These are phyloP conservation scores for Kwoniella newhampshirensis DNA, from an alignment of 768 basidiomycete genomes.

Conservation along the genomic window DNA sequence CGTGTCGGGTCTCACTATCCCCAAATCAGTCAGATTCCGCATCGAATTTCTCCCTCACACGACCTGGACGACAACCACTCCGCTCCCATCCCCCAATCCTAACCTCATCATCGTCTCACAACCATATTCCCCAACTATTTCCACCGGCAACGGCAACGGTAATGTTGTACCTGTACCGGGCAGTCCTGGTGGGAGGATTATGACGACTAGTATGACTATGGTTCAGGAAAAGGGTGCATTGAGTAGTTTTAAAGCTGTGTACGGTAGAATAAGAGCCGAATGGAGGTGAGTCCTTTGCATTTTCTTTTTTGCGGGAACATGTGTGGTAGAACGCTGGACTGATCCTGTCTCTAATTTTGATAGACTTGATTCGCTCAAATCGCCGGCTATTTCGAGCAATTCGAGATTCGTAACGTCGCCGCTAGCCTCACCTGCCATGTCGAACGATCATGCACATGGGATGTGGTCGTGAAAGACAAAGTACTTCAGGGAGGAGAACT, in stretches of 20 bases:
- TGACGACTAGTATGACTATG: slow-evolving; percentile 62
- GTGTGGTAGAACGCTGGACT: too few relatives aligned
- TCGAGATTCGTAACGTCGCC: slow-evolving; percentile 27
- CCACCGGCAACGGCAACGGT: background rate
- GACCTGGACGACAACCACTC: slow-evolving; percentile 16
- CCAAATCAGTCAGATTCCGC: slow-evolving; percentile 76
- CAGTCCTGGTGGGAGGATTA: background rate
- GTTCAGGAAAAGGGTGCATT: slow-evolving; percentile 83
- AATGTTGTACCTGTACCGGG: background rate
- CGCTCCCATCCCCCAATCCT: slow-evolving; percentile 13
- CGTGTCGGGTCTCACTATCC: slow-evolving; percentile 57
- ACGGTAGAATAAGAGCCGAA: slow-evolving; percentile 63
- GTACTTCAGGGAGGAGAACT: too few relatives aligned
- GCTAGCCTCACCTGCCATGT: slow-evolving; percentile 27
- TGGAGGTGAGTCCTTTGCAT: slow-evolving; percentile 65
- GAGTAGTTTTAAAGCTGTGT: slow-evolving; percentile 74
- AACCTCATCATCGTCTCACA: background rate
- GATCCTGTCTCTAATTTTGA: too few relatives aligned
- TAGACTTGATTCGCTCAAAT: slow-evolving; percentile 36
- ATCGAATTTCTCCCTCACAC: slow-evolving; percentile 64
- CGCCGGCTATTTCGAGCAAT: slow-evolving; percentile 24
- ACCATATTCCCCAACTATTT: background rate
- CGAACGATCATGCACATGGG: slow-evolving; percentile 13
- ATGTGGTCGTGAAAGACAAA: slow-evolving; percentile 14
- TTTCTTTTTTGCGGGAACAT: too few relatives aligned